Percentiles rank a stretch among this genome's conserved stretches.
phyloP scores from a whole-genome alignment of 2,329 filamentous ascomycete species.

The Falciphora oryzae region DNA sequence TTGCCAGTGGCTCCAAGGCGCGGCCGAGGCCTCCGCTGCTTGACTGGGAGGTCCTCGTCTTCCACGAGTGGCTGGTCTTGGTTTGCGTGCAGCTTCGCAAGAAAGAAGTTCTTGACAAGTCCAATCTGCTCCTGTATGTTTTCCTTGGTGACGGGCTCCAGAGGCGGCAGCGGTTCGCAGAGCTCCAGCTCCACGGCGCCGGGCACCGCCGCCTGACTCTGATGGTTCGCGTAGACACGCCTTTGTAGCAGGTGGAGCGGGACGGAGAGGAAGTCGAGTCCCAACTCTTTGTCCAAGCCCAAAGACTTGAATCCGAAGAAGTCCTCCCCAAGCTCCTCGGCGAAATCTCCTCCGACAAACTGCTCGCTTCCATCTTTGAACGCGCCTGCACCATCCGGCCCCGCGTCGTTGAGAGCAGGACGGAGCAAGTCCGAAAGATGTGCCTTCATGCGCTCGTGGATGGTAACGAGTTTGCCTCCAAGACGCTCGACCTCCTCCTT shows the following conservation, averaged over 20 bases:
- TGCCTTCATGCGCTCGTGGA: slow-evolving; percentile 92
- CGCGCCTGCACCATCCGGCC: slow-evolving; percentile 77
- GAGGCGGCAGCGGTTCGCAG: slow-evolving; percentile 62
- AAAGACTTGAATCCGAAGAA: slow-evolving; percentile 98
- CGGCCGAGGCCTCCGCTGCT: slow-evolving; percentile 75
- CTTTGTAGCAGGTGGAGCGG: slow-evolving; percentile 91
- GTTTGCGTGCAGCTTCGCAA: slow-evolving; percentile 80
- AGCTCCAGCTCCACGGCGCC: slow-evolving; percentile 53
- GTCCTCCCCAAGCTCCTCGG: slow-evolving; percentile 95
- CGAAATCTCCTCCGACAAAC: slow-evolving; percentile 89
- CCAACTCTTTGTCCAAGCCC: slow-evolving; percentile 86
- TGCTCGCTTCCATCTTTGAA: slow-evolving; percentile 98
- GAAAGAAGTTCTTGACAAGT: slow-evolving; percentile 86
- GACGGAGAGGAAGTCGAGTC: slow-evolving; percentile 79
- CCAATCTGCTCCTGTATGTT: slow-evolving; percentile 77
- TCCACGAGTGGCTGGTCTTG: slow-evolving; percentile 78
- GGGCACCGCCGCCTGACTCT: slow-evolving; percentile 64
- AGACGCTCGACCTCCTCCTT: slow-evolving; percentile 91
- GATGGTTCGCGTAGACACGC: slow-evolving; percentile 78
- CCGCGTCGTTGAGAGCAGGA: slow-evolving; percentile 75
- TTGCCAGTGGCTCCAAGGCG: slow-evolving; percentile 68
- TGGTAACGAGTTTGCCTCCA: slow-evolving; percentile 67
- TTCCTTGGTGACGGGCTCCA: slow-evolving; percentile 73
- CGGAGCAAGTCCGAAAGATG: slow-evolving; percentile 91
- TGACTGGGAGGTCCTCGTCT: slow-evolving; percentile 89